These are phyloP conservation scores for Globisporangium orthogonon DNA, from an alignment of 352 stramenopile species.

Conservation along the genomic window DNA sequence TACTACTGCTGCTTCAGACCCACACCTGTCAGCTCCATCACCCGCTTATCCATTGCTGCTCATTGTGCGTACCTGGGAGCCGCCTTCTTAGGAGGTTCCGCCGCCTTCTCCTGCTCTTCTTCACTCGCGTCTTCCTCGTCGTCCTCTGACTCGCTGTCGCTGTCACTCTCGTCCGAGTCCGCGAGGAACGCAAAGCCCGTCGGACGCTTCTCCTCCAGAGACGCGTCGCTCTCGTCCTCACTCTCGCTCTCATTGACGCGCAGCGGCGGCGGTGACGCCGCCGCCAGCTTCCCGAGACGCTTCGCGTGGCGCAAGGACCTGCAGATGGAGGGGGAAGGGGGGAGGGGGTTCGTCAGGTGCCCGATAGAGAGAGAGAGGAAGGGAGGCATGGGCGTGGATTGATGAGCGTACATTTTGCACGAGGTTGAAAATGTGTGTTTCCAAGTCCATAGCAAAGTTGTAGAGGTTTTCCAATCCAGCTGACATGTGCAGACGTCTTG, in stretches of 20 bases:
- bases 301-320: slow-evolving; percentile 83
- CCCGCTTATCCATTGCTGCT: no score
- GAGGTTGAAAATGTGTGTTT: no score
- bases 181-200: slow-evolving; percentile 69
- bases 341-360: neutral
- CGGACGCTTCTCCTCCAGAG: slow-evolving; percentile 39
- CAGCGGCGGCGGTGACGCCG: slow-evolving; percentile 2
- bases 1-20: slow-evolving; percentile 4
- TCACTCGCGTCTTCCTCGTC: slow-evolving; percentile 14
- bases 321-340: neutral
- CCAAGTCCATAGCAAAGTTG: no score
- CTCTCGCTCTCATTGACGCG: neutral
- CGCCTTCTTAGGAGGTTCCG: slow-evolving; percentile 7
- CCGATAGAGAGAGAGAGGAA: neutral
- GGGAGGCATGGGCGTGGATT: neutral
- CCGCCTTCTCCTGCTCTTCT: slow-evolving; percentile 9
- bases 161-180: slow-evolving; percentile 51
- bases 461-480: no score
- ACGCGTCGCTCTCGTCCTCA: slow-evolving; percentile 3
- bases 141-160: slow-evolving; percentile 16
- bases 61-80: slow-evolving; percentile 12
- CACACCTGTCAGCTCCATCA: neutral
- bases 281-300: slow-evolving; percentile 41
- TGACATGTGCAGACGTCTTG: no score
- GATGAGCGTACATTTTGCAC: neutral